Evolutionary conservation across 208 protist species (phyloP).

Genomic region (Spironucleus salmonicida): DNA sequence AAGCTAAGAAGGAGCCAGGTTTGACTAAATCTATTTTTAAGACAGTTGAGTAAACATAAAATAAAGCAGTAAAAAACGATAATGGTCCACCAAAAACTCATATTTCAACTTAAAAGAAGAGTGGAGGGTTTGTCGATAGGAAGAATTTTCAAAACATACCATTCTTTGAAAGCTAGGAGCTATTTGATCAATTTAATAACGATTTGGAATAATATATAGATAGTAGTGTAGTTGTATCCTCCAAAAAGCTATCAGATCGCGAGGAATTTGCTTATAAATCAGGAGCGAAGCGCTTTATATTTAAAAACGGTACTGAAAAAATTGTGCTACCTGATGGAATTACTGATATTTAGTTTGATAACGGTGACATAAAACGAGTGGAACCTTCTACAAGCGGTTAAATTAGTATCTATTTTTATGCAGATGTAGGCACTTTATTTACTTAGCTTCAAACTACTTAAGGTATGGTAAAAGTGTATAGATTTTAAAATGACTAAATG

Average conservation of each 20-base stretch:
- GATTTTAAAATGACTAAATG: not conserved
- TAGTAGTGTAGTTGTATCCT: not conserved
- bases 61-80: not conserved
- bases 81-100: not conserved
- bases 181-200: not conserved
- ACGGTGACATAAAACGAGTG: slow-evolving; percentile 4
- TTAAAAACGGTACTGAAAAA: slow-evolving; percentile 21
- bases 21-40: too few species aligned
- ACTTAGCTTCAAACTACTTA: not conserved
- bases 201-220: not conserved
- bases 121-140: not conserved
- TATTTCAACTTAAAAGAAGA: not conserved
- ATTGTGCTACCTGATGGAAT: not conserved
- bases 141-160: not conserved
- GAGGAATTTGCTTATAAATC: not conserved
- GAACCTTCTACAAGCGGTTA: not conserved
- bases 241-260: not conserved
- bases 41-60: too few species aligned
- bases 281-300: not conserved
- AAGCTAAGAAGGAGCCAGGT: too few species aligned
- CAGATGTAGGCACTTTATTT: not conserved
- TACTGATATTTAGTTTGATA: slow-evolving; percentile 7
- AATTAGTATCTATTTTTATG: slow-evolving; percentile 15
- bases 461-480: not conserved
- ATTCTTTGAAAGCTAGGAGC: not conserved